phyloP scores from a whole-genome alignment of 495 filamentous ascomycete genomes.

The Extremus antarcticus region DNA sequence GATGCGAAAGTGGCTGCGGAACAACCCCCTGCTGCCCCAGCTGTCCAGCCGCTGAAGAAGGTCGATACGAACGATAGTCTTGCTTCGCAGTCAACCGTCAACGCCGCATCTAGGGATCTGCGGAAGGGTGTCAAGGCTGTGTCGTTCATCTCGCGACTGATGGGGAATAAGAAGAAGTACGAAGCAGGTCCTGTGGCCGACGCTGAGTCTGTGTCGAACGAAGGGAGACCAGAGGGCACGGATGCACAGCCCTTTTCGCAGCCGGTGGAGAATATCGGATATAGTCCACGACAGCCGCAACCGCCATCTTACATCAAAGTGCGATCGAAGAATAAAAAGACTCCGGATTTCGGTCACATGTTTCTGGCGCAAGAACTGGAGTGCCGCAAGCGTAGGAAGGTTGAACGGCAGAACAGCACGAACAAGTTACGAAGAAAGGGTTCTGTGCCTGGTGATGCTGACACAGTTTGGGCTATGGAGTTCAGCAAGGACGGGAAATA shows the following conservation, averaged over 20 bases:
- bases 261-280: slow-evolving; percentile 57
- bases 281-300: slow-evolving; percentile 75
- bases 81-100: slow-evolving; percentile 18
- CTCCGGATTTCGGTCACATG: slow-evolving; percentile 69
- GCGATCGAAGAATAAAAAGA: slow-evolving; percentile 67
- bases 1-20: background rate
- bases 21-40: slow-evolving; percentile 10
- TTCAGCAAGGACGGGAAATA: slow-evolving; percentile 92
- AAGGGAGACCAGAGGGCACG: slow-evolving; percentile 62
- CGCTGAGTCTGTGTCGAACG: slow-evolving; percentile 61
- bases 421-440: slow-evolving; percentile 22
- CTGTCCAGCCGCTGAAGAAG: slow-evolving; percentile 2
- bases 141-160: slow-evolving; percentile 86
- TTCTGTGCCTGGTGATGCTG: slow-evolving; percentile 13
- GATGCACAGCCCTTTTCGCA: slow-evolving; percentile 71
- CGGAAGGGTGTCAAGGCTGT: slow-evolving; percentile 82
- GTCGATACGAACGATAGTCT: slow-evolving; percentile 1
- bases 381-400: background rate
- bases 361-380: slow-evolving; percentile 83
- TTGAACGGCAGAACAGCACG: slow-evolving; percentile 6
- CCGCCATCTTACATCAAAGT: slow-evolving; percentile 88
- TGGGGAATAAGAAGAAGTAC: slow-evolving; percentile 65
- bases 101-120: slow-evolving; percentile 8
- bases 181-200: slow-evolving; percentile 46
- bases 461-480: slow-evolving; percentile 80